phyloP scores from a whole-genome alignment of 352 stramenopile species.

The Thraustochytrium striatum region DNA sequence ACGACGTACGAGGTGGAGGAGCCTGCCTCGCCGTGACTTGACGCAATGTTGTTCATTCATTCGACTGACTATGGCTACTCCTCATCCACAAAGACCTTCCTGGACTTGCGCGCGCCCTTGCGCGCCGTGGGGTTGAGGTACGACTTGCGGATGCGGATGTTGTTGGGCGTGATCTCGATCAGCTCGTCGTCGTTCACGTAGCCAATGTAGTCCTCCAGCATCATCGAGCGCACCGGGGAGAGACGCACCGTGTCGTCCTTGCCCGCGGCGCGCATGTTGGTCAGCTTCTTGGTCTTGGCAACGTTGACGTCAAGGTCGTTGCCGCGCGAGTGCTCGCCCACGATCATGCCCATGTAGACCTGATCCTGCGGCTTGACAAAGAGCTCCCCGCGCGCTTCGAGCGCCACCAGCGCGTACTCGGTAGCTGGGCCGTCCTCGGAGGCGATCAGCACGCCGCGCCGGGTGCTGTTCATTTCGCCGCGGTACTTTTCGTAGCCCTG shows the following conservation, averaged over 20 bases:
- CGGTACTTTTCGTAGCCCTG: constrained; percentile 81
- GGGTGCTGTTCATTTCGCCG: constrained; percentile 61
- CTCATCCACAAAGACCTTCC: neutral
- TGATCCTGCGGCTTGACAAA: constrained; percentile 87
- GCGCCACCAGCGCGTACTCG: constrained; percentile 81
- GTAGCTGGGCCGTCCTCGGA: constrained; percentile 67
- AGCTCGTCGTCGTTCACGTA: constrained; percentile 97
- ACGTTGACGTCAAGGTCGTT: constrained; percentile 96
- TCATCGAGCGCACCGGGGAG: constrained; percentile 81
- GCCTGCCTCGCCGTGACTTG: too few species aligned
- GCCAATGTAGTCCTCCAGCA: constrained; percentile 91
- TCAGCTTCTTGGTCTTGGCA: constrained; percentile 93
- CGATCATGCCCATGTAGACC: constrained; percentile 95
- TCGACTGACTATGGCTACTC: too few species aligned
- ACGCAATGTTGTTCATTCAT: too few species aligned
- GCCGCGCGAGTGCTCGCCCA: constrained; percentile 90
- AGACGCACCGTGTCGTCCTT: constrained; percentile 93
- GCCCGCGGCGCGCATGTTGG: constrained; percentile 88
- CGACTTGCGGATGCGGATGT: constrained; percentile 82
- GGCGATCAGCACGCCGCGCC: constrained; percentile 72
- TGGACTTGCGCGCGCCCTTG: constrained; percentile 32
- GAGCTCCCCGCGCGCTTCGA: constrained; percentile 87
- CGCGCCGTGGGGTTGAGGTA: constrained; percentile 66
- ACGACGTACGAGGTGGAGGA: too few species aligned
- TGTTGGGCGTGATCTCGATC: constrained; percentile 91